Conservation (phyloP, 495 filamentous ascomycete species). For the Penicillium steckii region DNA sequence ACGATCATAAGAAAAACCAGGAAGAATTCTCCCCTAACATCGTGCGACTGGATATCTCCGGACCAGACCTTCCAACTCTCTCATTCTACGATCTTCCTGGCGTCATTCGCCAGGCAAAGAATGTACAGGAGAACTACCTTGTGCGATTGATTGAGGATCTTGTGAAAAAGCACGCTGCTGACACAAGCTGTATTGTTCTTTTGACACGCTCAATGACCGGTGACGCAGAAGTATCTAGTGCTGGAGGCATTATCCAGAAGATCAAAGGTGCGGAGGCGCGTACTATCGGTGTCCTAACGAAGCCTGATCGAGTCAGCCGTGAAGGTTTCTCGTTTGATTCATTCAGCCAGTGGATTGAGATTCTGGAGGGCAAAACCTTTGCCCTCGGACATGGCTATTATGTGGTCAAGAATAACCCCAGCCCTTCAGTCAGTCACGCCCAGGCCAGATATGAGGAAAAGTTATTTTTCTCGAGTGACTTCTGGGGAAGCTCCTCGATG, state of each 20-base stretch:
- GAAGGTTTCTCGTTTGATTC: slow-evolving; percentile 38
- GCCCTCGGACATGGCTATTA: slow-evolving; percentile 63
- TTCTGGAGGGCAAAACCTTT: slow-evolving; percentile 55
- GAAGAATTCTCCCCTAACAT: slow-evolving; percentile 78
- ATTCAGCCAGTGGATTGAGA: slow-evolving; percentile 53
- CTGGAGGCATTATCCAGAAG: slow-evolving; percentile 59
- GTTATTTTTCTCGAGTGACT: slow-evolving; percentile 51
- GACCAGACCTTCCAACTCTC: slow-evolving; percentile 63
- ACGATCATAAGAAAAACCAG: slow-evolving; percentile 16
- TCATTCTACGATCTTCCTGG: slow-evolving; percentile 83
- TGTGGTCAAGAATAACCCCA: slow-evolving; percentile 59
- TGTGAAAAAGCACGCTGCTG: slow-evolving; percentile 62
- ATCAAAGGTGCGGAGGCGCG: slow-evolving; percentile 54
- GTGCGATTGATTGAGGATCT: slow-evolving; percentile 67
- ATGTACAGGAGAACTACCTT: slow-evolving; percentile 61
- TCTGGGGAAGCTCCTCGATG: slow-evolving; percentile 48
- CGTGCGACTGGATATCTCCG: slow-evolving; percentile 69
- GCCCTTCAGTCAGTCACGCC: slow-evolving; percentile 49
- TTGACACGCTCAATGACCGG: slow-evolving; percentile 73
- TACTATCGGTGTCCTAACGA: slow-evolving; percentile 77
- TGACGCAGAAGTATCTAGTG: slow-evolving; percentile 70
- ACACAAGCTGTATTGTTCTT: slow-evolving; percentile 66
- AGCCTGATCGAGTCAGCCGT: slow-evolving; percentile 64
- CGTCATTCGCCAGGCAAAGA: slow-evolving; percentile 64
- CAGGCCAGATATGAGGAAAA: slow-evolving; percentile 57